Base-by-base conservation (phyloP, 148 eudicot genomes). In the Beta vulgaris region DNA sequence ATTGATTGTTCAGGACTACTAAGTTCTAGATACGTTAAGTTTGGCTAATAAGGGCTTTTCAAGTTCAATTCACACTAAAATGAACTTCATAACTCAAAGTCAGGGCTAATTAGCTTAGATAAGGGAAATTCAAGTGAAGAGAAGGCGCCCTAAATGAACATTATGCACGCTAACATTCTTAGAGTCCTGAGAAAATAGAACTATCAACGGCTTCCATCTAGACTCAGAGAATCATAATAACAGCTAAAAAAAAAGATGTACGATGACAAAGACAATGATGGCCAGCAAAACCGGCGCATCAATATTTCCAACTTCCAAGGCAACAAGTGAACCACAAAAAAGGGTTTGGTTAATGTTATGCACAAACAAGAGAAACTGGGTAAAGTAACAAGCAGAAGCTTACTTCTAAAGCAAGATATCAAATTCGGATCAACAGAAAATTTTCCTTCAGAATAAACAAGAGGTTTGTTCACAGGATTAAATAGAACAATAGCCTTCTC, bases 401-500 rank as follows among this genome's bases (percentile, higher is more conserved):
- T 78, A 94, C 98, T 82, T 73, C 85, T 90, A n/a, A 90, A 72
- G n/a, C 82, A 77, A 0, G 89, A 73, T 29, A 92, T 72, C 26
- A 94, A 55, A 58, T 79, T 46, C 25, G 98, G 84, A 84, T 80
- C 81, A 51, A 91, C 76, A 2, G 87, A 85, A 64, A 78, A 84
- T 21, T 62, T 72, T 1, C 85, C 66, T 25, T 86, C 78, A 2
- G 88, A 77, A 1, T 51, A 77, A 44, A 71, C 5, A 9, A 73
- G 28, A 29, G 75, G 77, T 0, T 61, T 36, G 43, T 84, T 83
- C 39, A 68, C 46, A 25, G 97, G 93, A 42, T 85, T 86, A 84
- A 88, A 94, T 14, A 88, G 79, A 64, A 91, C 97, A 76, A 91
- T 83, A 28, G 98, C 92, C 78, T 86, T 86, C 85, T 90, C 96